Percentiles rank a stretch among this genome's conserved stretches.
Conservation (phyloP, 2,329 filamentous ascomycete species). For the Paramyrothecium roridum region DNA sequence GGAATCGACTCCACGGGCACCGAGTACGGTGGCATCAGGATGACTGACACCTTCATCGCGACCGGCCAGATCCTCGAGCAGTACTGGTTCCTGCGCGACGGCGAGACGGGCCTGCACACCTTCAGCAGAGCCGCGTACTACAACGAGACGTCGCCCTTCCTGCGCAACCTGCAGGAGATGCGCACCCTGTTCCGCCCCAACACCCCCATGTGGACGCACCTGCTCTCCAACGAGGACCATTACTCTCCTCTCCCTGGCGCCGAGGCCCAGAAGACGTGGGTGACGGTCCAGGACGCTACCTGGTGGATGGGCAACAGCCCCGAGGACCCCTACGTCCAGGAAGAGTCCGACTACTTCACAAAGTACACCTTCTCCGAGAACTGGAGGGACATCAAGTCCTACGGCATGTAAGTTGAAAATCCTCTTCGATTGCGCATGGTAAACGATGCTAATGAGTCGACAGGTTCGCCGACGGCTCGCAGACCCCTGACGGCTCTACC, state of each 20-base stretch:
- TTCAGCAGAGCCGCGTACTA: slow-evolving; percentile 59
- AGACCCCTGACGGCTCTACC: slow-evolving; percentile 44
- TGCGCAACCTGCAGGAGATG: slow-evolving; percentile 59
- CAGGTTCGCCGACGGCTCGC: slow-evolving; percentile 30
- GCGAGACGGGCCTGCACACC: slow-evolving; percentile 60
- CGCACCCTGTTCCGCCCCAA: slow-evolving; percentile 60
- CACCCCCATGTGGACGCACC: slow-evolving; percentile 57
- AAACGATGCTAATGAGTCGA: neutral
- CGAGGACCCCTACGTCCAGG: slow-evolving; percentile 50
- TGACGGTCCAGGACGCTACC: slow-evolving; percentile 61
- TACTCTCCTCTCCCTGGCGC: slow-evolving; percentile 44
- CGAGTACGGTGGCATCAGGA: slow-evolving; percentile 54
- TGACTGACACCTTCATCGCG: slow-evolving; percentile 55
- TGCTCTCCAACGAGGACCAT: slow-evolving; percentile 53
- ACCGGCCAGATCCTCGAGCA: slow-evolving; percentile 60
- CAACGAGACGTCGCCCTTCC: slow-evolving; percentile 52
- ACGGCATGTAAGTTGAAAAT: slow-evolving; percentile 40
- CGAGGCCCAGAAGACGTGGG: slow-evolving; percentile 30
- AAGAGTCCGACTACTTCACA: slow-evolving; percentile 60
- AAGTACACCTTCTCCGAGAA: slow-evolving; percentile 62
- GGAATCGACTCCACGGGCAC: slow-evolving; percentile 45
- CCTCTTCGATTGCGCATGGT: neutral
- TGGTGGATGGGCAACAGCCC: slow-evolving; percentile 56
- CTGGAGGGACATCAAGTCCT: slow-evolving; percentile 56
- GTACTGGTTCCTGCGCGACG: slow-evolving; percentile 62